These are phyloP conservation scores for Fusarium sp. DNA, from an alignment of 2,329 filamentous ascomycete species.

Conservation along the genomic window DNA sequence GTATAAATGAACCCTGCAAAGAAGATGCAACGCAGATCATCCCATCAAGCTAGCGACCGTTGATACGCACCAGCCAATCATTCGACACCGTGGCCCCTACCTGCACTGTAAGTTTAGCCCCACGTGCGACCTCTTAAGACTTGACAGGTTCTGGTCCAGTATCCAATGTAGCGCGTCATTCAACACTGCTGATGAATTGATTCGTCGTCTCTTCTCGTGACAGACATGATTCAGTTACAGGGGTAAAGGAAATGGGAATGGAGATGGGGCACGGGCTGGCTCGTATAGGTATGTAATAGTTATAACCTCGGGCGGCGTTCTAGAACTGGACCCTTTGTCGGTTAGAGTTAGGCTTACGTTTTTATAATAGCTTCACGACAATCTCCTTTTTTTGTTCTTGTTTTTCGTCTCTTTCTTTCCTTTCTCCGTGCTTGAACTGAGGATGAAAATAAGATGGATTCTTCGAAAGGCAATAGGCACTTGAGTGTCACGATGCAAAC, in stretches of 20 bases:
- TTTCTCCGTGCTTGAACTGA: background rate
- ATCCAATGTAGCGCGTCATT: slow-evolving; percentile 14
- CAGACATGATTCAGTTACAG: background rate
- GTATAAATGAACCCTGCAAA: background rate
- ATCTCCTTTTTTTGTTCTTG: background rate
- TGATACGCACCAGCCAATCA: slow-evolving; percentile 39
- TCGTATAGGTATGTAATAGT: background rate
- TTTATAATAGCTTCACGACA: background rate
- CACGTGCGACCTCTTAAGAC: slow-evolving; percentile 35
- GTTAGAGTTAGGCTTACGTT: background rate
- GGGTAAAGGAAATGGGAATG: too few relatives aligned
- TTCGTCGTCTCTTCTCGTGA: slow-evolving; percentile 1
- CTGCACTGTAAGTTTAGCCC: slow-evolving; percentile 4
- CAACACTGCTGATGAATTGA: slow-evolving; percentile 10
- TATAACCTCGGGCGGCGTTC: background rate
- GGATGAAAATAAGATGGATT: slow-evolving; percentile 5
- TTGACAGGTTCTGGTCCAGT: background rate
- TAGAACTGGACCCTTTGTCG: background rate
- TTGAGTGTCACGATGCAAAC: slow-evolving; percentile 30
- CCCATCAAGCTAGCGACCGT: slow-evolving; percentile 1
- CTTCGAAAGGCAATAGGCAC: slow-evolving; percentile 2
- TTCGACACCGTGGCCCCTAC: slow-evolving; percentile 34
- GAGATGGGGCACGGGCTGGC: background rate
- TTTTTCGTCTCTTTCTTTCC: background rate
- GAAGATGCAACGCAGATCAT: background rate